Conservation (phyloP, 1,284 basidiomycete genomes). For the Cutaneotrichosporon arboriforme region DNA sequence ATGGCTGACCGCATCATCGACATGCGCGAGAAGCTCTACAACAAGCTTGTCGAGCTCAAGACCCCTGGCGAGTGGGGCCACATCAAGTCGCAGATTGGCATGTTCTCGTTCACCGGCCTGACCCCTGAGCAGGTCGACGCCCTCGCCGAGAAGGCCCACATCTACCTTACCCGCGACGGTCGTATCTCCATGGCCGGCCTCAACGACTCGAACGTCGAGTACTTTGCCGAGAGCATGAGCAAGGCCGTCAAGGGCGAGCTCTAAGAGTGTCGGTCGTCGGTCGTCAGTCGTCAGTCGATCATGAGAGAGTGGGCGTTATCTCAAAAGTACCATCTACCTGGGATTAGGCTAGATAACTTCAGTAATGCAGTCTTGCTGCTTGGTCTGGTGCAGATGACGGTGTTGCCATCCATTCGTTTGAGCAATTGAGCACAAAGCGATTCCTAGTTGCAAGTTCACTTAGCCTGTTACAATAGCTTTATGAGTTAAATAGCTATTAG, state of each 20-base stretch:
- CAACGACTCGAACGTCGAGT: conserved; percentile 78
- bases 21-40: conserved; percentile 83
- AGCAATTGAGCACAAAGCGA: too few species aligned
- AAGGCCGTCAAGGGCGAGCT: conserved; percentile 68
- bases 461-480: too few species aligned
- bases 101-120: conserved; percentile 76
- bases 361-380: neutral
- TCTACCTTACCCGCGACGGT: conserved; percentile 68
- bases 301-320: too few species aligned
- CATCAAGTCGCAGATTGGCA: conserved; percentile 87
- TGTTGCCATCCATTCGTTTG: too few species aligned
- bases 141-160: conserved; percentile 84
- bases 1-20: conserved; percentile 97
- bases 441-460: too few species aligned
- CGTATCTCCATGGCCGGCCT: conserved; percentile 95
- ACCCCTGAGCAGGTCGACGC: conserved; percentile 71
- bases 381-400: too few species aligned
- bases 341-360: neutral
- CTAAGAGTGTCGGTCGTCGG: too few species aligned
- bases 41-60: conserved; percentile 70
- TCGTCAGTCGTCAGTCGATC: too few species aligned
- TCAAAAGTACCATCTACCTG: neutral
- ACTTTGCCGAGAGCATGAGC: conserved; percentile 80
- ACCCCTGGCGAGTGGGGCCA: conserved; percentile 95
- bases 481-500: too few species aligned